Conservation (phyloP, 768 basidiomycete species). For the Suillus spraguei region DNA sequence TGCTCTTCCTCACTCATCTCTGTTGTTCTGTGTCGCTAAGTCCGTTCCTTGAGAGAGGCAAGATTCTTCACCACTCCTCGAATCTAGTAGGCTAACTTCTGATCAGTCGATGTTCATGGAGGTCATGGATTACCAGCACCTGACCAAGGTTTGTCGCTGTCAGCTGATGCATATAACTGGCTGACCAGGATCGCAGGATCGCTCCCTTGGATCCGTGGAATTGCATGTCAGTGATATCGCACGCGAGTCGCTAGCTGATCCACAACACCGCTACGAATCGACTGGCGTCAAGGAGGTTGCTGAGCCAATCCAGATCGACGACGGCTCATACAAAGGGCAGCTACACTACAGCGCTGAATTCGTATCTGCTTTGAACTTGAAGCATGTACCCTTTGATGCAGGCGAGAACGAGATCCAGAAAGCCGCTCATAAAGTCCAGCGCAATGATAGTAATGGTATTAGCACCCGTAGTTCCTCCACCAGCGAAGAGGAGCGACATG, state of each 20-base stretch:
- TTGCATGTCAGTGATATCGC: slow-evolving; percentile 70
- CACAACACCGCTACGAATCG: slow-evolving; percentile 66
- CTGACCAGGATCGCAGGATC: slow-evolving; percentile 55
- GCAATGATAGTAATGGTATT: slow-evolving; percentile 23
- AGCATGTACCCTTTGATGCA: slow-evolving; percentile 71
- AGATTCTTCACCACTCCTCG: slow-evolving; percentile 11
- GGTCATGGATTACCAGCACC: slow-evolving; percentile 95
- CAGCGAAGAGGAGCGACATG: slow-evolving; percentile 35
- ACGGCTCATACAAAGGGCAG: slow-evolving; percentile 67
- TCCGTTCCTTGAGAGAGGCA: slow-evolving; percentile 74
- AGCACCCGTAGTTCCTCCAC: slow-evolving; percentile 37
- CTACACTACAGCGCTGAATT: slow-evolving; percentile 87
- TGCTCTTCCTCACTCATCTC: slow-evolving; percentile 8
- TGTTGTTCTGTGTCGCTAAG: slow-evolving; percentile 30
- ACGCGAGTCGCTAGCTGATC: slow-evolving; percentile 46
- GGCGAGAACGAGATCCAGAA: slow-evolving; percentile 54
- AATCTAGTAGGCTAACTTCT: slow-evolving; percentile 23
- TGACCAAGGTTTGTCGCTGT: slow-evolving; percentile 61
- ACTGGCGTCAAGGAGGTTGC: slow-evolving; percentile 62
- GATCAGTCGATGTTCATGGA: slow-evolving; percentile 64
- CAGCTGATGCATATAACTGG: neutral
- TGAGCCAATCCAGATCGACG: slow-evolving; percentile 73
- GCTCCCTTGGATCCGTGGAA: slow-evolving; percentile 86
- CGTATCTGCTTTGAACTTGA: slow-evolving; percentile 77
- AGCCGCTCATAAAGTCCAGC: slow-evolving; percentile 36